Conservation (phyloP, 257 asterid genomes). For the Gentiana straminea region DNA sequence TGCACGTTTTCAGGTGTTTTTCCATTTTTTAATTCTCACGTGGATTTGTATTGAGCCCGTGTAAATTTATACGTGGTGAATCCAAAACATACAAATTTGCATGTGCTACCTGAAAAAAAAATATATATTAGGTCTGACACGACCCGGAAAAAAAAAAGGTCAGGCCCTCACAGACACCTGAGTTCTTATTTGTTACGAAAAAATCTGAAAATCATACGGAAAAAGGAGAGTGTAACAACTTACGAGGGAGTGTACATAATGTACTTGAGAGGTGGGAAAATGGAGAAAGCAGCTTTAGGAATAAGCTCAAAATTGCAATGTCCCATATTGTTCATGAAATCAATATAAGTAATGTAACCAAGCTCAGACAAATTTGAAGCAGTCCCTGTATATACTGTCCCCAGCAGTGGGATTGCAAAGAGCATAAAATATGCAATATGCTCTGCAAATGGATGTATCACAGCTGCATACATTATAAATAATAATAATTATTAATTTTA, state of each 20-base stretch:
- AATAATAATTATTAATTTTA: no score
- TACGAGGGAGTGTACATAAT: constrained; percentile 29
- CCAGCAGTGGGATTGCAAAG: constrained; percentile 16
- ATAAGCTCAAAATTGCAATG: constrained; percentile 26
- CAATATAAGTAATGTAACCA: constrained; percentile 18
- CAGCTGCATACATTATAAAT: constrained; percentile 12
- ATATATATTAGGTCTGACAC: no score
- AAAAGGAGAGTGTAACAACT: background rate
- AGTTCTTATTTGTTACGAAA: background rate
- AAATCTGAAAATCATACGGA: background rate
- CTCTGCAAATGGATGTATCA: constrained; percentile 30
- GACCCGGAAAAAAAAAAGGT: no score
- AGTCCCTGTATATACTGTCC: constrained; percentile 12
- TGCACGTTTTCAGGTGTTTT: no score
- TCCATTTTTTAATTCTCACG: no score
- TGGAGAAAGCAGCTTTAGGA: constrained; percentile 15
- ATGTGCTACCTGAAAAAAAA: no score
- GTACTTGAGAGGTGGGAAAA: constrained; percentile 23
- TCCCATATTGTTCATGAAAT: constrained; percentile 27
- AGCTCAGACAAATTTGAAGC: constrained; percentile 6
- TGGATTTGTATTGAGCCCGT: no score
- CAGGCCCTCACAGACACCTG: no score
- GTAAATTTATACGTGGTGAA: no score
- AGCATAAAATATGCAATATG: constrained; percentile 18
- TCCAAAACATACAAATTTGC: no score